phyloP scores from a whole-genome alignment of 2,329 filamentous ascomycete genomes.

The Nannizziopsis barbatae region DNA sequence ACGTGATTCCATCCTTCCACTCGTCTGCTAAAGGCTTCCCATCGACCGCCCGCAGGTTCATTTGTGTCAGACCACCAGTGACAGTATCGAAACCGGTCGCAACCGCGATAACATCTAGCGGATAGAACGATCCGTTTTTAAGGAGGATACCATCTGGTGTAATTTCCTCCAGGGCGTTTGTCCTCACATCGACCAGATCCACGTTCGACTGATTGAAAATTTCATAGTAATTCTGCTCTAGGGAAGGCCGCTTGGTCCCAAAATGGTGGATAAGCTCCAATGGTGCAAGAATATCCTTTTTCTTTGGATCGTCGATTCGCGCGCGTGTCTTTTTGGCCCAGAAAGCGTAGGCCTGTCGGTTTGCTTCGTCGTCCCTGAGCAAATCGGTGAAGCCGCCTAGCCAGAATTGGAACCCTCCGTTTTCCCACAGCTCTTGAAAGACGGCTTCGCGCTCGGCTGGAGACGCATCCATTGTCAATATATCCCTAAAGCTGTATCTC shows the following conservation, averaged over 20 bases:
- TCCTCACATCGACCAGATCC: constrained; percentile 37
- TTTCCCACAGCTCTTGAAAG: constrained; percentile 40
- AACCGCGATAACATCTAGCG: constrained; percentile 31
- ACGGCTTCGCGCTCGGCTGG: constrained; percentile 40
- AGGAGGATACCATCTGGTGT: constrained; percentile 32
- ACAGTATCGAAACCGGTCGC: constrained; percentile 35
- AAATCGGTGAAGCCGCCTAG: constrained; percentile 43
- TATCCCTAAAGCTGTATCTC: constrained; percentile 42
- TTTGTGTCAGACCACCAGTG: constrained; percentile 28
- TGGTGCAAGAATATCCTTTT: constrained; percentile 45
- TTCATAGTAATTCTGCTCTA: constrained; percentile 44
- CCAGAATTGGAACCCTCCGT: constrained; percentile 47
- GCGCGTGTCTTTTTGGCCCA: constrained; percentile 44
- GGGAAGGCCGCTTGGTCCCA: constrained; percentile 41
- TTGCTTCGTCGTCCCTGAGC: constrained; percentile 38
- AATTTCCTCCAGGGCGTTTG: constrained; percentile 33
- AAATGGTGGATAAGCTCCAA: constrained; percentile 44
- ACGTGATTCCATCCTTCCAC: constrained; percentile 28
- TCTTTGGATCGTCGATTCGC: constrained; percentile 41
- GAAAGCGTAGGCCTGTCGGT: constrained; percentile 45
- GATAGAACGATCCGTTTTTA: constrained; percentile 27
- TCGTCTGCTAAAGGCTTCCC: constrained; percentile 25
- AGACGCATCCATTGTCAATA: constrained; percentile 44
- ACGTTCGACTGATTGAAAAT: constrained; percentile 40
- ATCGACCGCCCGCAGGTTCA: constrained; percentile 25